Evolutionary conservation across 345 rosid genomes (phyloP).

Genomic region (Melastoma malabathricum): DNA sequence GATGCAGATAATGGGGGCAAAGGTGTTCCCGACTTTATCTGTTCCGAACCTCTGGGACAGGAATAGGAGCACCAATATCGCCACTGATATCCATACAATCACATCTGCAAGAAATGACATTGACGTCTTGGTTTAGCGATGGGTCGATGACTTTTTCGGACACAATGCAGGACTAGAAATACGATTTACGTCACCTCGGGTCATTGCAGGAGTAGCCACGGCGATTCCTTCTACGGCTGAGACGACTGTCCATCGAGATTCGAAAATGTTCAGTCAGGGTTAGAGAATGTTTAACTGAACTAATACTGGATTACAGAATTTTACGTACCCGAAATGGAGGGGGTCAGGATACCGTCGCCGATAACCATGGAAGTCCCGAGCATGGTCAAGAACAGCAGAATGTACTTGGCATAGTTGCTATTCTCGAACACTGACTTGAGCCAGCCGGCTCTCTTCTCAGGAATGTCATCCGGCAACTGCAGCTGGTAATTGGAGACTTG

Average conservation of each 20-base stretch:
- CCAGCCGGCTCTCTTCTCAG: constrained; percentile 8
- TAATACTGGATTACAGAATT: no score
- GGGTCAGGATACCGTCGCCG: constrained; percentile 28
- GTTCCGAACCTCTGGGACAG: constrained; percentile 16
- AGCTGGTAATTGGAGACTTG: constrained; percentile 12
- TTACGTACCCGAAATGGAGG: constrained; percentile 18
- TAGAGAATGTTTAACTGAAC: no score
- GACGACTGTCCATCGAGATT: no score
- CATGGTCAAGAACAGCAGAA: constrained; percentile 15
- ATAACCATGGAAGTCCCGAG: constrained; percentile 28
- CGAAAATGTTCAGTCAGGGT: no score
- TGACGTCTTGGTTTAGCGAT: no score
- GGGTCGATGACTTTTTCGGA: no score
- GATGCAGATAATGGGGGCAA: constrained; percentile 12
- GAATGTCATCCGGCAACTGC: neutral
- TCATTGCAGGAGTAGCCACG: no score
- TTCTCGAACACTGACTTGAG: constrained; percentile 12
- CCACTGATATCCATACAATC: constrained; percentile 24
- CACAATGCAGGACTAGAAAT: no score
- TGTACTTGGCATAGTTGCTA: constrained; percentile 9
- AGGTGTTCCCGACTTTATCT: constrained; percentile 13
- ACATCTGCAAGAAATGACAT: constrained; percentile 4
- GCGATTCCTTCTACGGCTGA: no score
- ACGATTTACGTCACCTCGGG: no score
- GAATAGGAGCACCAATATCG: constrained; percentile 12